phyloP scores from a whole-genome alignment of 2,329 filamentous ascomycete genomes.

The Microsporum canis region DNA sequence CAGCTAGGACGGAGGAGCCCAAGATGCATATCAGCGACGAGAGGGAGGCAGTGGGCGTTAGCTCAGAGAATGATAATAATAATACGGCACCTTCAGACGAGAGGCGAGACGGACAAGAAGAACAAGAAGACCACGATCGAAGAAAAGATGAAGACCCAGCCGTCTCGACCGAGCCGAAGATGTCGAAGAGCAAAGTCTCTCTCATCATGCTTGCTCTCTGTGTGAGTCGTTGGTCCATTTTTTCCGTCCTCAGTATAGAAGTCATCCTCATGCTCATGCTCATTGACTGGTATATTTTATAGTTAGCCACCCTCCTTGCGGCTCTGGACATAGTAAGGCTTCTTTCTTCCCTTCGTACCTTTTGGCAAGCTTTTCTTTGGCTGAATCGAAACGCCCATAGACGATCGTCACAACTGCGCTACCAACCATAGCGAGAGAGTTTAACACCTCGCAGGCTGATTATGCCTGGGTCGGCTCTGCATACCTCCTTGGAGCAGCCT shows the following conservation, averaged over 20 bases:
- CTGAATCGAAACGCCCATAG: slow-evolving; percentile 6
- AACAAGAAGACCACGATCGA: neutral
- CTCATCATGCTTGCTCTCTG: slow-evolving; percentile 14
- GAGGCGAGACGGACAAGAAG: neutral
- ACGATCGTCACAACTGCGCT: slow-evolving; percentile 28
- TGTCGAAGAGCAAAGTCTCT: slow-evolving; percentile 12
- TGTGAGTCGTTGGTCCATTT: slow-evolving; percentile 4
- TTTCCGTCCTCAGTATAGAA: neutral
- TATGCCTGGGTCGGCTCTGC: slow-evolving; percentile 31
- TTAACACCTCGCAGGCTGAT: slow-evolving; percentile 23
- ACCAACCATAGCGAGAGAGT: slow-evolving; percentile 24
- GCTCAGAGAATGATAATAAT: neutral
- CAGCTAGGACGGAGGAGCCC: neutral
- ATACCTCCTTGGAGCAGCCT: slow-evolving; percentile 26
- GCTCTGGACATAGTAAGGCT: slow-evolving; percentile 45
- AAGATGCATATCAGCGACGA: neutral
- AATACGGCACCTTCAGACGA: neutral
- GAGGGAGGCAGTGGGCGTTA: neutral
- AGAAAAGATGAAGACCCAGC: neutral
- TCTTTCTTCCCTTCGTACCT: neutral
- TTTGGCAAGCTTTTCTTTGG: slow-evolving; percentile 6
- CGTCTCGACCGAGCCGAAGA: slow-evolving; percentile 2
- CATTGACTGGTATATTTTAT: neutral
- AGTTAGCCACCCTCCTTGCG: slow-evolving; percentile 49
- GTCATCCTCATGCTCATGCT: neutral